Evolutionary conservation across 2,329 filamentous ascomycete species (phyloP).

Genomic region (Lasiodiplodia gonubiensis): DNA sequence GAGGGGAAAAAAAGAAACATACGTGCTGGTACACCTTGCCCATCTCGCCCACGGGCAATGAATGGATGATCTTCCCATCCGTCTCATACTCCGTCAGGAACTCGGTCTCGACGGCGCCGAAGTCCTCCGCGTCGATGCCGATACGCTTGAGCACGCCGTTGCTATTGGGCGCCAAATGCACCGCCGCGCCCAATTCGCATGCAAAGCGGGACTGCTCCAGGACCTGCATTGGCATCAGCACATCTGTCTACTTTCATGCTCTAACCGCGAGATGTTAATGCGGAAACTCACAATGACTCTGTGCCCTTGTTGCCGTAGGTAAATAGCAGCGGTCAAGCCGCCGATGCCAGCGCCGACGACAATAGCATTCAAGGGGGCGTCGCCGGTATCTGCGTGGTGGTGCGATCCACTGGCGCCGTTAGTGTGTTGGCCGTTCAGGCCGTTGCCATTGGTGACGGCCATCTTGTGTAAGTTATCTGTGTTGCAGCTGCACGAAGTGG

Average conservation of each 20-base stretch:
- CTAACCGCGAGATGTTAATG: not conserved
- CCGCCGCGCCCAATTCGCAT: constrained; percentile 64
- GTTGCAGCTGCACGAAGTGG: not conserved
- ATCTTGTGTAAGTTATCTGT: not conserved
- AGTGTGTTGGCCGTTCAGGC: constrained; percentile 4
- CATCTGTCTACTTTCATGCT: not conserved
- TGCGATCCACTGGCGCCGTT: not conserved
- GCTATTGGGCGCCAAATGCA: constrained; percentile 66
- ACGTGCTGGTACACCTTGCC: constrained; percentile 1
- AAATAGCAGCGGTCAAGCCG: constrained; percentile 60
- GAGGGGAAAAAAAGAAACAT: not conserved
- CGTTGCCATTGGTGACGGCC: constrained; percentile 1
- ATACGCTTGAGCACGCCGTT: constrained; percentile 61
- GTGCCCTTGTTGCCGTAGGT: constrained; percentile 60
- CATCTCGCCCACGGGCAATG: not conserved
- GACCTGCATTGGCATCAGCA: constrained; percentile 44
- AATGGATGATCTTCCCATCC: constrained; percentile 11
- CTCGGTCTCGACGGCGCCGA: constrained; percentile 38
- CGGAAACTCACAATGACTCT: constrained; percentile 40
- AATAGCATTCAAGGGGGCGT: constrained; percentile 37
- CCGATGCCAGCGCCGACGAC: constrained; percentile 58
- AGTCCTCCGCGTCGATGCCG: constrained; percentile 49
- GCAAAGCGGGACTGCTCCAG: constrained; percentile 63
- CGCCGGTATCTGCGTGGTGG: not conserved
- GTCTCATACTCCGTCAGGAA: constrained; percentile 18